Evolutionary conservation across 2,329 filamentous ascomycete genomes (phyloP).

Genomic region (Zarea fungicola): DNA sequence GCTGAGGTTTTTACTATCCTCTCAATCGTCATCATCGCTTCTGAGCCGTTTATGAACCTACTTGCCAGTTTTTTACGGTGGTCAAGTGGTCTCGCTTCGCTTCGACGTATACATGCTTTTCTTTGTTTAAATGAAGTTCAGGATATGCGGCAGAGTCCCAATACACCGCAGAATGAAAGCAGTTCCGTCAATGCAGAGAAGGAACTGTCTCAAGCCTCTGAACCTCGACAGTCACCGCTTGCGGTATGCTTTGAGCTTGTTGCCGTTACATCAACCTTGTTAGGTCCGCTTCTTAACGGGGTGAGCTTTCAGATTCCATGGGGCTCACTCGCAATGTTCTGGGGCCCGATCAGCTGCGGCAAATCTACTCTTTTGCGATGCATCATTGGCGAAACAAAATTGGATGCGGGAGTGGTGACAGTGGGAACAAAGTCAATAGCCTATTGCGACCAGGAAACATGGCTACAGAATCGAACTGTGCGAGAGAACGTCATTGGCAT

Average conservation of each 20-base stretch:
- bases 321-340: neutral
- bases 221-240: neutral
- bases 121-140: neutral
- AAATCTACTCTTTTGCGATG: neutral
- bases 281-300: neutral
- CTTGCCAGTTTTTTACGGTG: neutral
- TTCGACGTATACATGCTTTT: neutral
- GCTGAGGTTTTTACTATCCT: neutral
- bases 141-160: neutral
- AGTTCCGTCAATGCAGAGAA: neutral
- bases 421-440: neutral
- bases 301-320: neutral
- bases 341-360: neutral
- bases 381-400: neutral
- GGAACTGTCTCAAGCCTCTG: neutral
- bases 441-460: slow-evolving; percentile 2
- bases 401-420: neutral
- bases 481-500: neutral
- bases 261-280: neutral
- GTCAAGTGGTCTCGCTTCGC: neutral
- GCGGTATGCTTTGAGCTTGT: neutral
- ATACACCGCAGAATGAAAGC: neutral
- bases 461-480: neutral
- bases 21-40: neutral
- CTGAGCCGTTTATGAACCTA: neutral